Percentiles rank a stretch among this genome's conserved stretches.
phyloP scores from a whole-genome alignment of 192 early-diverging fungal genomes.

The Rhizophagus clarus region DNA sequence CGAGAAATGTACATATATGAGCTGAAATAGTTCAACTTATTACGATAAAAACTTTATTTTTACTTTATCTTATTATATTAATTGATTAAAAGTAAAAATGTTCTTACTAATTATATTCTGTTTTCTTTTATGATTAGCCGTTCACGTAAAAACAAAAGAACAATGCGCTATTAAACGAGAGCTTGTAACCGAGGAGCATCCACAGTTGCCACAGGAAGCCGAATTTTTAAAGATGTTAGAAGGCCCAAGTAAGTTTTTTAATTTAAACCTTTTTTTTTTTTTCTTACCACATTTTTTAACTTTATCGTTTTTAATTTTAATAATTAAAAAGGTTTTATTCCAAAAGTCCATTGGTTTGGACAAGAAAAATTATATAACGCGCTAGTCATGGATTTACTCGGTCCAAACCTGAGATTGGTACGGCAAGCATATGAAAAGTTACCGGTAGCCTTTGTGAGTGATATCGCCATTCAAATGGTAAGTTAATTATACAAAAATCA shows the following conservation, averaged over 20 bases:
- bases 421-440: slow-evolving; percentile 44
- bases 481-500: background rate
- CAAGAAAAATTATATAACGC: slow-evolving; percentile 49
- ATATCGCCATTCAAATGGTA: slow-evolving; percentile 60
- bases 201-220: slow-evolving; percentile 54
- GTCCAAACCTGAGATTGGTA: slow-evolving; percentile 55
- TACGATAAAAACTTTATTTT: background rate
- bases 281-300: background rate
- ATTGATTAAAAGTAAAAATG: too few species aligned
- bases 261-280: slow-evolving; percentile 31
- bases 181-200: slow-evolving; percentile 37
- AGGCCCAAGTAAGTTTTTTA: slow-evolving; percentile 47
- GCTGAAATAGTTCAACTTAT: background rate
- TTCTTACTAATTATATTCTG: background rate
- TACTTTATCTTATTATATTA: background rate
- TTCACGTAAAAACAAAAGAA: slow-evolving; percentile 44
- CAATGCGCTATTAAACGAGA: slow-evolving; percentile 60
- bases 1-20: background rate
- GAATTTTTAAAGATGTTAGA: slow-evolving; percentile 47
- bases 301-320: background rate
- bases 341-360: slow-evolving; percentile 58
- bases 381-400: slow-evolving; percentile 59
- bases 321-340: slow-evolving; percentile 44
- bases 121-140: slow-evolving; percentile 35
- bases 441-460: slow-evolving; percentile 46